phyloP scores from a whole-genome alignment of 257 asterid genomes.

The Solanum gracilifrons region DNA sequence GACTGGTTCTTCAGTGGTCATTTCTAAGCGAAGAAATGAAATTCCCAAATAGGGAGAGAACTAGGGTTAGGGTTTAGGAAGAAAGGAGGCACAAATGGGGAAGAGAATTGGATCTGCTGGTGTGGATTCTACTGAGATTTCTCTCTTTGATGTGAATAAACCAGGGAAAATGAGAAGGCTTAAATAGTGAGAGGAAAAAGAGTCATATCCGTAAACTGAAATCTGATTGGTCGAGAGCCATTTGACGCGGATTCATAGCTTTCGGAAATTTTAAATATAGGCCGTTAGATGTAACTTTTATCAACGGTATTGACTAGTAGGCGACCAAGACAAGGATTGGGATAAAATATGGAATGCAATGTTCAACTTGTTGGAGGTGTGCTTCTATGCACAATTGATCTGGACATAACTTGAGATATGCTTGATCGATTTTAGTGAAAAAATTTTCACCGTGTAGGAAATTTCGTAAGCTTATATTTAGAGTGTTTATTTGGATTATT shows the following conservation, averaged over 20 bases:
- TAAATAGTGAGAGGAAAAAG: constrained; percentile 29
- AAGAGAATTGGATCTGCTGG: not conserved
- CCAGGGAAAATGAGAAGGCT: constrained; percentile 21
- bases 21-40: not conserved
- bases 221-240: constrained; percentile 44
- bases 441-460: constrained; percentile 15
- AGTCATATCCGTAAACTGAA: constrained; percentile 20
- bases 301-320: constrained; percentile 35
- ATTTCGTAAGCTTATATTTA: constrained; percentile 35
- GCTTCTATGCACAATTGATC: constrained; percentile 46
- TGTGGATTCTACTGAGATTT: not conserved
- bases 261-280: constrained; percentile 39
- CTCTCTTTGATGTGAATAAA: not conserved
- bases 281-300: constrained; percentile 44
- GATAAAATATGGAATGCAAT: constrained; percentile 11
- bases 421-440: constrained; percentile 12
- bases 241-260: constrained; percentile 47
- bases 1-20: constrained; percentile 49
- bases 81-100: not conserved
- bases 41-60: constrained; percentile 7
- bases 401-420: constrained; percentile 21
- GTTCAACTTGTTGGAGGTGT: constrained; percentile 31
- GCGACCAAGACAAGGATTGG: constrained; percentile 28
- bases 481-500: not conserved
- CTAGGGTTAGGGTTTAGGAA: constrained; percentile 12